These are phyloP conservation scores for Viola pubescens DNA, from an alignment of 441 rosid genomes.

Conservation along the genomic window DNA sequence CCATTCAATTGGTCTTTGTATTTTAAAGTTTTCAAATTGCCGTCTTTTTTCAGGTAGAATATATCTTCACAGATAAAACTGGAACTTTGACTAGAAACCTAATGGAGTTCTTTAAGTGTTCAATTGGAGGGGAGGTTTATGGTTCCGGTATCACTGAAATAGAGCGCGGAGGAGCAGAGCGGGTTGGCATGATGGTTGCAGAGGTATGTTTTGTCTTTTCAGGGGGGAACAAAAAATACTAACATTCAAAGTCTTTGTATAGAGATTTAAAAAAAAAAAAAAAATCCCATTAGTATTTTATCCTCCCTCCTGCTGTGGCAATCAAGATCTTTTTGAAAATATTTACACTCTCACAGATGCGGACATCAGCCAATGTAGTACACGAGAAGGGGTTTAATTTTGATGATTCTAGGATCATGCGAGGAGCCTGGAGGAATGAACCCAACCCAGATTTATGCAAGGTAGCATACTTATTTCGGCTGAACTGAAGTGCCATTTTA, in stretches of 20 bases:
- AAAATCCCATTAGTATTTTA: not conserved
- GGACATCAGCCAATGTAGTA: conserved; percentile 38
- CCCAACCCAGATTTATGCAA: conserved; percentile 62
- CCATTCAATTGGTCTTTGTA: not conserved
- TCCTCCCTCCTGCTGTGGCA: conserved; percentile 5
- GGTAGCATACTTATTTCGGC: conserved; percentile 36
- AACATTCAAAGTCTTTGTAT: not conserved
- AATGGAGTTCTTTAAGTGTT: conserved; percentile 99
- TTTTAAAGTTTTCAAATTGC: conserved; percentile 9
- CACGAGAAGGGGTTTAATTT: conserved; percentile 96
- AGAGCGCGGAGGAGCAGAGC: conserved; percentile 75
- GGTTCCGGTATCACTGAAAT: conserved; percentile 95
- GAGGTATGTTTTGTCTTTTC: conserved; percentile 39
- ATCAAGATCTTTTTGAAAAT: conserved; percentile 5
- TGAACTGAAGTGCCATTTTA: conserved; percentile 4
- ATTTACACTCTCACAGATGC: conserved; percentile 34
- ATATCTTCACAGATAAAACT: conserved; percentile 96
- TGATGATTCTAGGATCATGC: conserved; percentile 84
- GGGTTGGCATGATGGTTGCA: conserved; percentile 56
- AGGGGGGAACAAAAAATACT: not conserved
- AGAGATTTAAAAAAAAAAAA: too few species aligned
- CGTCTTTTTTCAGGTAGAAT: conserved; percentile 71
- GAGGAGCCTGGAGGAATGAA: conserved; percentile 82
- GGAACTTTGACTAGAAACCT: conserved; percentile 97
- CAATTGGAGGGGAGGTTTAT: conserved; percentile 94